Conservation (phyloP, 768 basidiomycete genomes). For the Ramaria sp. region DNA sequence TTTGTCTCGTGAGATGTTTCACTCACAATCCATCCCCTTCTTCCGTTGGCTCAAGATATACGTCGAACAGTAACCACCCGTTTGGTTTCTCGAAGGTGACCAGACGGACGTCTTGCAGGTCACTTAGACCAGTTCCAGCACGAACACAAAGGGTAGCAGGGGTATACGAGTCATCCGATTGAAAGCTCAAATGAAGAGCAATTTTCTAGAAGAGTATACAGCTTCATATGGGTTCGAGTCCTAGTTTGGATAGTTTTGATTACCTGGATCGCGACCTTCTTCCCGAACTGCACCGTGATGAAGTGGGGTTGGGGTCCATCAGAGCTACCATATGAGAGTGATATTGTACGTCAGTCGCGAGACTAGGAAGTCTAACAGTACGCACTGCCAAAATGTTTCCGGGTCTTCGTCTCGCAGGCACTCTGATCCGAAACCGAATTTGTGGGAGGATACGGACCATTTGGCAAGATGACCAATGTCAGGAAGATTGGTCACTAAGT, state of each 20-base stretch:
- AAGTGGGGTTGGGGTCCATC: slow-evolving; percentile 98
- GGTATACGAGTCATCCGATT: slow-evolving; percentile 92
- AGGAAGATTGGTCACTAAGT: slow-evolving; percentile 24
- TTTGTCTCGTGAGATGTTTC: background rate
- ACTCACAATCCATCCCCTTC: slow-evolving; percentile 73
- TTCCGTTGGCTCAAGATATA: slow-evolving; percentile 68
- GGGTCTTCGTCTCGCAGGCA: slow-evolving; percentile 82
- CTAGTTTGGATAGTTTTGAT: slow-evolving; percentile 9
- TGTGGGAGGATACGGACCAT: slow-evolving; percentile 95
- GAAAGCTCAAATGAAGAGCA: slow-evolving; percentile 70
- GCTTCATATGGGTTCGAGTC: background rate
- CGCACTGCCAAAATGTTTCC: slow-evolving; percentile 97
- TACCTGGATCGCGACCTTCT: slow-evolving; percentile 83
- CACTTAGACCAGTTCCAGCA: slow-evolving; percentile 84
- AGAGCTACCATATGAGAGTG: slow-evolving; percentile 34
- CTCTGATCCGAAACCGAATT: slow-evolving; percentile 93
- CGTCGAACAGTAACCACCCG: slow-evolving; percentile 87
- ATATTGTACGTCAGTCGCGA: background rate
- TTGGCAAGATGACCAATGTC: slow-evolving; percentile 82
- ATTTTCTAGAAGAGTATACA: slow-evolving; percentile 63
- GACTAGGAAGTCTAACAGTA: slow-evolving; percentile 11
- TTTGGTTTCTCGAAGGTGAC: slow-evolving; percentile 85
- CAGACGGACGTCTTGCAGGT: slow-evolving; percentile 84
- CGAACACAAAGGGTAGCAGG: slow-evolving; percentile 84
- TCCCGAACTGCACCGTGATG: slow-evolving; percentile 87